phyloP scores from a whole-genome alignment of 2,329 filamentous ascomycete genomes.

The Lachnellula suecica region DNA sequence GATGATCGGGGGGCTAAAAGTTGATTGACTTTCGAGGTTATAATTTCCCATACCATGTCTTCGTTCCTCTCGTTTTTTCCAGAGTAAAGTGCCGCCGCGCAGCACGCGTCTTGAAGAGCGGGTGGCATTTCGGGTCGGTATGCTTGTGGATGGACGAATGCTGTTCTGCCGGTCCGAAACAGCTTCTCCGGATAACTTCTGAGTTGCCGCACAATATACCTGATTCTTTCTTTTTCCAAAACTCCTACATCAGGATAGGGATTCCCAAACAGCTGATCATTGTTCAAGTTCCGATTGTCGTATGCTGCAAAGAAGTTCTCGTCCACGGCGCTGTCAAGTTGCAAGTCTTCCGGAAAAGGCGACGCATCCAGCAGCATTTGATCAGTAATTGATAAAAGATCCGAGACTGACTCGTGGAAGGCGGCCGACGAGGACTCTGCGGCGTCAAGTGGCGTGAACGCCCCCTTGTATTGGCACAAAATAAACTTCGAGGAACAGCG shows the following conservation, averaged over 20 bases:
- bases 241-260: neutral
- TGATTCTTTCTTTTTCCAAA: constrained; percentile 12
- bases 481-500: constrained; percentile 7
- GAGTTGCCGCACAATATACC: constrained; percentile 10
- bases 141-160: constrained; percentile 16
- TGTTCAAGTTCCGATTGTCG: too few species aligned
- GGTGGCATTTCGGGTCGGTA: constrained; percentile 2
- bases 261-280: neutral
- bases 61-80: constrained; percentile 13
- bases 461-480: constrained; percentile 11
- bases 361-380: neutral
- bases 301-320: neutral
- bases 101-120: constrained; percentile 13
- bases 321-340: neutral
- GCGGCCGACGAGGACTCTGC: neutral
- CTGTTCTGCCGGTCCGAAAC: constrained; percentile 6
- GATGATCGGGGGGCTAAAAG: neutral
- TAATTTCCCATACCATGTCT: constrained; percentile 12
- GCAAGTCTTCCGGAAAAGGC: neutral
- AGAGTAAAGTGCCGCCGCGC: constrained; percentile 9
- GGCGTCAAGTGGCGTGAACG: neutral
- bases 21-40: constrained; percentile 5
- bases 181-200: constrained; percentile 9
- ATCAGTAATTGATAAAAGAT: neutral
- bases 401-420: constrained; percentile 6